Evolutionary conservation across 1,284 basidiomycete genomes (phyloP), one percentile per base, ranked within the genome.

Genomic region (Moesziomyces globuligerus): DNA sequence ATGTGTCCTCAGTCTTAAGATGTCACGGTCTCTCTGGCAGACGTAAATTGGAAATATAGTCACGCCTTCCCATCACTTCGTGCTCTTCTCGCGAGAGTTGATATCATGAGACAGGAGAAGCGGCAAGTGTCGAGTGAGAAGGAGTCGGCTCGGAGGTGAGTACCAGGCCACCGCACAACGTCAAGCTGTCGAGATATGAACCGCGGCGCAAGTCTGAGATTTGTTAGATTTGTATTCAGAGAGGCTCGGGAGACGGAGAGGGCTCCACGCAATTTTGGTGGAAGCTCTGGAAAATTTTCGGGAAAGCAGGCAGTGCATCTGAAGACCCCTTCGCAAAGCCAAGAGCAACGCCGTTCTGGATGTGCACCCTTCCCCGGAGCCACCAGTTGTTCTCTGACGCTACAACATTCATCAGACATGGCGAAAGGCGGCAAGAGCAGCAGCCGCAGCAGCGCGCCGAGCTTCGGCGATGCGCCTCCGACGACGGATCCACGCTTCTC

Each of bases 401-500:
- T n/a, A n/a, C n/a, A n/a, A n/a, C n/a, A n/a, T n/a, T n/a, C n/a
- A n/a, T 17, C 24, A 23, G 49, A 36, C 20, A 65, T 65, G 67
- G 60, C 52, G 8, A 70, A 70, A 39, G 57, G 48, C 4, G 50
- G 46, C 25, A 67, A 58, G 41, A 52, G 24, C 38, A 26, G 40
- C 13, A 21, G 24, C n/a, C 24, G 41, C 34, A 24, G 53, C 34
- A 24, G 42, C 26, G 13, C 41, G 24, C 39, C 36, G 2, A 28
- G 29, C 29, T 47, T 58, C 34, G 44, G 15, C 58, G 71, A 56
- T 46, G 62, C 72, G 7, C 60, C 74, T 6, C 20, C 52, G 10
- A 65, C 61, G 18, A 66, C 54, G 29, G 80, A 82, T 29, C 65
- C 72, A 13, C 76, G 95, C 32, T 98, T 98, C 83, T 88, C 91